Evolutionary conservation across 768 basidiomycete genomes (phyloP), one percentile per base, ranked within the genome.

Genomic region (Tremella yokohamensis): DNA sequence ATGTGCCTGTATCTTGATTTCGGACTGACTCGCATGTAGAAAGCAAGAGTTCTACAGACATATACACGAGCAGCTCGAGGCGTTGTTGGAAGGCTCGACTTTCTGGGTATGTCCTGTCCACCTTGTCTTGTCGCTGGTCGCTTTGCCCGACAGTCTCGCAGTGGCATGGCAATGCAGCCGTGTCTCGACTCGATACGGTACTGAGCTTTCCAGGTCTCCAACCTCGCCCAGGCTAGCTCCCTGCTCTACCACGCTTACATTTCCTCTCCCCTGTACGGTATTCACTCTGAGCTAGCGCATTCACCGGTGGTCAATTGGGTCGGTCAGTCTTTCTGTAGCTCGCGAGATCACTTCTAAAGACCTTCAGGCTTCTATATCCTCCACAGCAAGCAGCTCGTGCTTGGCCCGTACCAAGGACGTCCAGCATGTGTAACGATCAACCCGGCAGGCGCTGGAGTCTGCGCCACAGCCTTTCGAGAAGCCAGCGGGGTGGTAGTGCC

Each of bases 341-440:
- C 9, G 54, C 4, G 22, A 19, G 22, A 11, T 8, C n/a, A 18
- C 54, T 12, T 37, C 37, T 44, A 24, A 40, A 3, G n/a, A 29
- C 1, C 1, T 44, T 18, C 74, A 94, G 91, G 93, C 11, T 94
- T 97, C 79, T 96, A 97, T 78, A 78, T 96, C 53, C 40, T 50
- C 47, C 52, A 1, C 24, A 29, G 53, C 37, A 72, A 56, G 13
- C 62, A 77, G 6, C 77, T 93, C 8, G 77, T 90, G 42, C 79
- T 92, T 6, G 90, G 87, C 0, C 90, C 91, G 0, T 96, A 93
- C 77, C 86, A 85, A 64, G 92, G 92, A 52, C 88, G 87, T 65
- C 93, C 92, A 1, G 93, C 93, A 0, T 97, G 93, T 75, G 87
- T 89, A 66, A 84, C 82, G 65, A 91, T 96, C 74, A 79, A 82